Evolutionary conservation across 257 asterid species (phyloP).

Genomic region (Voacanga thouarsii): DNA sequence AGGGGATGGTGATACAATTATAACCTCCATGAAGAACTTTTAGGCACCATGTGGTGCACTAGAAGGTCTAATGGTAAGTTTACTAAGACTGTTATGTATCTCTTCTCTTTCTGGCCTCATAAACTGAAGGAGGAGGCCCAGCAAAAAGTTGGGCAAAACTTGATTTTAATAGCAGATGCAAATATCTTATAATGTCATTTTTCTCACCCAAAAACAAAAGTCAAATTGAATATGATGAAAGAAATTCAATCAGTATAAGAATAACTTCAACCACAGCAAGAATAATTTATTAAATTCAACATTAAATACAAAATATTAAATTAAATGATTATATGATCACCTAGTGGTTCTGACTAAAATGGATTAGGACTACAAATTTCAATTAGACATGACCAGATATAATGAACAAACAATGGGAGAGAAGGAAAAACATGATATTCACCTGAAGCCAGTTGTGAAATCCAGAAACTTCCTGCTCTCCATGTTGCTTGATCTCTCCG

Average conservation of each 20-base stretch:
- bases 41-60: background rate
- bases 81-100: background rate
- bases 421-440: slow-evolving; percentile 13
- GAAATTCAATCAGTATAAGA: background rate
- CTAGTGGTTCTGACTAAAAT: background rate
- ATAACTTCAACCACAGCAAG: background rate
- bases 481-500: slow-evolving; percentile 84
- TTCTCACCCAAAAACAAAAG: background rate
- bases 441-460: slow-evolving; percentile 99
- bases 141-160: background rate
- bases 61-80: background rate
- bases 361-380: background rate
- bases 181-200: background rate
- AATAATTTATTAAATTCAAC: background rate
- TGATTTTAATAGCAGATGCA: background rate
- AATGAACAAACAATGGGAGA: background rate
- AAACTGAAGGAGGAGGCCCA: background rate
- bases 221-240: background rate
- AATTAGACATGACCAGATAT: background rate
- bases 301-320: background rate
- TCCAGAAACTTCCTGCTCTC: slow-evolving; percentile 82
- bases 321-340: background rate
- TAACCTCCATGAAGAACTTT: background rate
- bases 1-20: background rate
- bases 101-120: background rate